Conservation (phyloP, 1,284 basidiomycete species). For the Trichosporon sp. region DNA sequence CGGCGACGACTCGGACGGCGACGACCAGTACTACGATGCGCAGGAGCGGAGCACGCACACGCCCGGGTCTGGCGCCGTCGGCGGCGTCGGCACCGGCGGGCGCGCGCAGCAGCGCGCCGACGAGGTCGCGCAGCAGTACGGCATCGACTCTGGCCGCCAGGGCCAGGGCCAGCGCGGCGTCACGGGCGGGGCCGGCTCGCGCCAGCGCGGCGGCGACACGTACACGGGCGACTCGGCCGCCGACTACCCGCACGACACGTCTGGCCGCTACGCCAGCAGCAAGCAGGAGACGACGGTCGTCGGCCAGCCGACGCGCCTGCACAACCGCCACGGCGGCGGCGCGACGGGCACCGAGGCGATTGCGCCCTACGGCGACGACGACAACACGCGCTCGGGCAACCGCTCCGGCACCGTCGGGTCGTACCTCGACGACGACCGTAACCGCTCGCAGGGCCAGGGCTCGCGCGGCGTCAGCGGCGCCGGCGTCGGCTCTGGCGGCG, state of each 20-base stretch:
- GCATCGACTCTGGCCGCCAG: neutral
- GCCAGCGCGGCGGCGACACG: neutral
- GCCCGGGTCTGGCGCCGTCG: neutral
- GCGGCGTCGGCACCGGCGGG: neutral
- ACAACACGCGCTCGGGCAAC: neutral
- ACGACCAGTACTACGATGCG: constrained; percentile 1
- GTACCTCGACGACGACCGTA: neutral
- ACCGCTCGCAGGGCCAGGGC: neutral
- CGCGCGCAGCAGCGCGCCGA: neutral
- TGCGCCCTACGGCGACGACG: neutral
- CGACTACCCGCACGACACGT: neutral
- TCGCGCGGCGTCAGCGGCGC: neutral
- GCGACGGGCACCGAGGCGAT: neutral
- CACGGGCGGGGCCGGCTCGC: too few species aligned
- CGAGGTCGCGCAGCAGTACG: neutral
- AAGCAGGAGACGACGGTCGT: constrained; percentile 3
- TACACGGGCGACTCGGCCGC: neutral
- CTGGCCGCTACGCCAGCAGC: neutral
- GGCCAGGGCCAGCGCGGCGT: neutral
- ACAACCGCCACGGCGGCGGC: constrained; percentile 5
- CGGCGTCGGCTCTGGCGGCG: neutral
- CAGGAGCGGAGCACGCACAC: neutral
- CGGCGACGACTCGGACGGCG: neutral
- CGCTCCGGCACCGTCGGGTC: neutral
- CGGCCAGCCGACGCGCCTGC: neutral